A percentile compares a stretch with the other conserved stretches of the same genome.
Evolutionary conservation across 352 stramenopile genomes (phyloP).

Genomic region (Pythium rishiriense): DNA sequence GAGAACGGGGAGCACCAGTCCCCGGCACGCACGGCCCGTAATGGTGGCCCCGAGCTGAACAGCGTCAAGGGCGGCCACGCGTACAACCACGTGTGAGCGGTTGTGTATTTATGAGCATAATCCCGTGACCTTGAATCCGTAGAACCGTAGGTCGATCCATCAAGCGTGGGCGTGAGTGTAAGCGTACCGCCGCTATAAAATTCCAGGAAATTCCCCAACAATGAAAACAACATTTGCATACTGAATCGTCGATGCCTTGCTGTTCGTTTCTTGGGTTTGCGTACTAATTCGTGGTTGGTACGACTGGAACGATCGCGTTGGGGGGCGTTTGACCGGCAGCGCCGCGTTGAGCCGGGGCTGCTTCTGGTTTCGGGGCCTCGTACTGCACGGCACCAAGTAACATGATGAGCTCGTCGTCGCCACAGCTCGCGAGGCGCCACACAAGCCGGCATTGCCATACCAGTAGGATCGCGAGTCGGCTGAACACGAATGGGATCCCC

Average conservation of each 20-base stretch:
- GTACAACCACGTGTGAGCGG: slow-evolving; percentile 2
- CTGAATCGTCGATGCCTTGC: no score
- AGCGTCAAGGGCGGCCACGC: slow-evolving; percentile 12
- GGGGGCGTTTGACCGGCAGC: neutral
- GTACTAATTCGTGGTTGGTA: neutral
- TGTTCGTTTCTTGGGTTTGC: no score
- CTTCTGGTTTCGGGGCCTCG: neutral
- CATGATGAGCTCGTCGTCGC: slow-evolving; percentile 13
- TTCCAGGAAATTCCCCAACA: no score
- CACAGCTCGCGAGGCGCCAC: neutral
- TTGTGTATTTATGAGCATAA: neutral
- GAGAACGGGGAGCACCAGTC: slow-evolving; percentile 6
- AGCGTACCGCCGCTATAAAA: no score
- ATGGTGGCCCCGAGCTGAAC: neutral
- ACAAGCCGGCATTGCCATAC: slow-evolving; percentile 13
- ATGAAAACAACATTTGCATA: no score
- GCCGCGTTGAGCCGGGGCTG: no score
- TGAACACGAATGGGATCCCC: slow-evolving; percentile 5
- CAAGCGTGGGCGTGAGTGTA: no score
- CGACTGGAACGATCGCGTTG: neutral
- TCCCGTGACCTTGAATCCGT: no score
- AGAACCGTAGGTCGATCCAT: no score
- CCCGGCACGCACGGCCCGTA: slow-evolving; percentile 2
- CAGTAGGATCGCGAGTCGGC: slow-evolving; percentile 7
- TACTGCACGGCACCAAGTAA: slow-evolving; percentile 8